A percentile compares a stretch with the other conserved stretches of the same genome.
Evolutionary conservation across 805 yeast species (phyloP).

Genomic region (Zygoascus tannicola): DNA sequence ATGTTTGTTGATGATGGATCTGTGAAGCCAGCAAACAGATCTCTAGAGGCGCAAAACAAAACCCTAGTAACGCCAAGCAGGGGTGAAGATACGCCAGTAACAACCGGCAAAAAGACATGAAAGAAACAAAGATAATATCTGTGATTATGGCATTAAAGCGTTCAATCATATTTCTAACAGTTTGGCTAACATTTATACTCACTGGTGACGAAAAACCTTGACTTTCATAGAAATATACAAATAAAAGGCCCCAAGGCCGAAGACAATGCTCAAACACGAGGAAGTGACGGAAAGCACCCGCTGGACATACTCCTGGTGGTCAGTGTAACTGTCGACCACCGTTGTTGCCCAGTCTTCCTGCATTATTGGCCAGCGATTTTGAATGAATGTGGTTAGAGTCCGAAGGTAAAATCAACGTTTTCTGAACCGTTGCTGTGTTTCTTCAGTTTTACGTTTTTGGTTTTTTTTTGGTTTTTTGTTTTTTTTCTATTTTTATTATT

Average conservation of each 20-base stretch:
- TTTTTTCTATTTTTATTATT: background rate
- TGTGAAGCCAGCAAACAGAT: no score
- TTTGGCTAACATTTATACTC: no score
- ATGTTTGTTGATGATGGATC: no score
- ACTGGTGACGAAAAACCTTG: constrained; percentile 25
- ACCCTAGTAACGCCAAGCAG: background rate
- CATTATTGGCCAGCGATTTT: background rate
- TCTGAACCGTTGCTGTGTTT: background rate
- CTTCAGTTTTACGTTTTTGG: background rate
- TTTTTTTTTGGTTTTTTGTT: background rate
- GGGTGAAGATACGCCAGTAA: background rate
- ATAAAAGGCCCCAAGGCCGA: constrained; percentile 56
- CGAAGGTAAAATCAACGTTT: background rate
- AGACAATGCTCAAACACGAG: constrained; percentile 39
- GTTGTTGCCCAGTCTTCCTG: constrained; percentile 7
- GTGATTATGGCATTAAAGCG: background rate
- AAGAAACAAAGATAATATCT: background rate
- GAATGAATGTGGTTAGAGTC: no score
- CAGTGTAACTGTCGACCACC: constrained; percentile 13
- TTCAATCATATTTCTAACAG: constrained; percentile 38
- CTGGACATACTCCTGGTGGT: constrained; percentile 17
- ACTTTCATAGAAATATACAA: constrained; percentile 29
- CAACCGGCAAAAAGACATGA: background rate
- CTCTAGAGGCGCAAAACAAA: no score
- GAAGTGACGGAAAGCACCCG: constrained; percentile 41